Conservation (phyloP, 805 yeast genomes). For the Cyberlindnera mississippiensis region DNA sequence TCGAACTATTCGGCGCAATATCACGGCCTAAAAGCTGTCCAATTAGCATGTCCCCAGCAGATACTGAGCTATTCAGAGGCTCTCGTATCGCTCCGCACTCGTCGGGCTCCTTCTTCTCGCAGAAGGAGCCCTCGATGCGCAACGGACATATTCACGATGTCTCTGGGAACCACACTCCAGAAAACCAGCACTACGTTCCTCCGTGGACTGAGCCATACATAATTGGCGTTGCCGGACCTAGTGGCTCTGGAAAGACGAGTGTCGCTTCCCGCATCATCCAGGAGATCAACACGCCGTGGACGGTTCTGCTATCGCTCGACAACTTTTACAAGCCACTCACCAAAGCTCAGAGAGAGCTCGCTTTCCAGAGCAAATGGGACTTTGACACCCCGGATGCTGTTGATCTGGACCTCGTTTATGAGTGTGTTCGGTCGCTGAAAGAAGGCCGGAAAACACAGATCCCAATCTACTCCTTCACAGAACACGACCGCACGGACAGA, state of each 20-base stretch:
- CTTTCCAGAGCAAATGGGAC: constrained; percentile 71
- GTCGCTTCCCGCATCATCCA: constrained; percentile 81
- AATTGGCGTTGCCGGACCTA: constrained; percentile 82
- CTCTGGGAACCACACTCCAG: not conserved
- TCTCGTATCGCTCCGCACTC: constrained; percentile 17
- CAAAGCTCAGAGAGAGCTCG: constrained; percentile 54
- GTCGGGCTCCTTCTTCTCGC: constrained; percentile 16
- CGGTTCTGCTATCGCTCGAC: constrained; percentile 83
- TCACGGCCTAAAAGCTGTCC: not conserved
- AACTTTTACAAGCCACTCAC: constrained; percentile 82
- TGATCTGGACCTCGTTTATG: constrained; percentile 69
- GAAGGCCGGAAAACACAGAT: constrained; percentile 65
- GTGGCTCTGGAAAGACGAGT: constrained; percentile 93
- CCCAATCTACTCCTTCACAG: constrained; percentile 64
- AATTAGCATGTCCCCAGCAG: not conserved
- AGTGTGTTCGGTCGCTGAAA: constrained; percentile 62
- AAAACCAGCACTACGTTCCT: constrained; percentile 46
- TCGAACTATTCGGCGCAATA: too few relatives aligned
- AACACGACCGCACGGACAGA: constrained; percentile 57
- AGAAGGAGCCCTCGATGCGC: not conserved
- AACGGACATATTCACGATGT: not conserved
- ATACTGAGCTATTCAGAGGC: too few relatives aligned
- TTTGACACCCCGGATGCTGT: constrained; percentile 85
- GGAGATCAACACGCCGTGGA: constrained; percentile 87
- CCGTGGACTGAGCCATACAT: constrained; percentile 90